Evolutionary conservation across 495 filamentous ascomycete genomes (phyloP).

Genomic region (Hypoxylon fuscum): DNA sequence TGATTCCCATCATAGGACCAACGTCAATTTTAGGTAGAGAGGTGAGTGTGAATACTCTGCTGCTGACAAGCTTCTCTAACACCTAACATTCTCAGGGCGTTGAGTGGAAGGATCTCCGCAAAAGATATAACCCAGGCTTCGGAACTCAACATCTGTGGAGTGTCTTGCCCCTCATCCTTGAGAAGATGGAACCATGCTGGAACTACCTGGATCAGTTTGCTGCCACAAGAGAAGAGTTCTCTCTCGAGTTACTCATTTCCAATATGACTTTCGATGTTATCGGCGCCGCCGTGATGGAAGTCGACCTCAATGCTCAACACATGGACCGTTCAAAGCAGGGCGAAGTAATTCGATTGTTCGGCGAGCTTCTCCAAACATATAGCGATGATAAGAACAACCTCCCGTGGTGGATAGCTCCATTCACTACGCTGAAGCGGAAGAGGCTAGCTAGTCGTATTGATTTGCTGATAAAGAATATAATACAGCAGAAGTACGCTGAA

Average conservation of each 20-base stretch:
- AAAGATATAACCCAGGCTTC: conserved; percentile 55
- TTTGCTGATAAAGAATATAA: conserved; percentile 25
- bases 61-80: conserved; percentile 4
- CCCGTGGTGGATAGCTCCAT: conserved; percentile 41
- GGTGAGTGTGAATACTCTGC: conserved; percentile 16
- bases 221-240: conserved; percentile 41
- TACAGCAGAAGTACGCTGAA: conserved; percentile 36
- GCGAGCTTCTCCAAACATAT: conserved; percentile 37
- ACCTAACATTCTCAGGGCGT: conserved; percentile 25
- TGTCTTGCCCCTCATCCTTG: conserved; percentile 51
- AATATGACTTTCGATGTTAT: conserved; percentile 56
- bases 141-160: conserved; percentile 51
- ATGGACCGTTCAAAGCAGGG: conserved; percentile 12
- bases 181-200: conserved; percentile 49
- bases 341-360: conserved; percentile 42
- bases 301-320: conserved; percentile 47
- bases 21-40: conserved; percentile 48
- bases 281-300: conserved; percentile 47
- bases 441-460: conserved; percentile 34
- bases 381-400: conserved; percentile 3
- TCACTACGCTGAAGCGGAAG: conserved; percentile 18
- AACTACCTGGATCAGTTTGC: conserved; percentile 40
- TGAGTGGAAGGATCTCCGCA: conserved; percentile 53
- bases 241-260: conserved; percentile 34
- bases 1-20: conserved; percentile 48